phyloP scores from a whole-genome alignment of 768 basidiomycete genomes.

The Lyophyllum semitale region DNA sequence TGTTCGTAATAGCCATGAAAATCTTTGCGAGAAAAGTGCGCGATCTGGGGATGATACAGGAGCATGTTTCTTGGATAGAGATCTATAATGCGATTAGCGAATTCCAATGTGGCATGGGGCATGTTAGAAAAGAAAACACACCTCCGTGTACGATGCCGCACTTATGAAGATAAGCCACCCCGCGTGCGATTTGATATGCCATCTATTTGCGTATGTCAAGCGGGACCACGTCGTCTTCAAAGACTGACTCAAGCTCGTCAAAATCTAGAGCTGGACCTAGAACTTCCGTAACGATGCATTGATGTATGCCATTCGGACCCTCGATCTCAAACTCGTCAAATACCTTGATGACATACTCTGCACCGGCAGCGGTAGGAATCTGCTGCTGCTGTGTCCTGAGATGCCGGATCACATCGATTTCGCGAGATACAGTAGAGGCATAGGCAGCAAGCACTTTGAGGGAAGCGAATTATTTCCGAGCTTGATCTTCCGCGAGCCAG shows the following conservation, averaged over 20 bases:
- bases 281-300: constrained; percentile 15
- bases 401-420: not conserved
- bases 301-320: constrained; percentile 17
- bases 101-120: not conserved
- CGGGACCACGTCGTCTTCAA: constrained; percentile 3
- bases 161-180: not conserved
- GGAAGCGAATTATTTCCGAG: not conserved
- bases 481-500: constrained; percentile 11
- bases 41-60: not conserved
- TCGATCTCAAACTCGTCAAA: constrained; percentile 13
- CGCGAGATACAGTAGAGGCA: not conserved
- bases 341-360: constrained; percentile 1
- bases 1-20: not conserved
- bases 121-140: no score
- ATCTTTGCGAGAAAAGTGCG: not conserved
- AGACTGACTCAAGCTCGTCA: constrained; percentile 6
- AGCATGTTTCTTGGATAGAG: not conserved
- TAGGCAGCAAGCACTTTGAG: not conserved
- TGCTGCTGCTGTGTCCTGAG: not conserved
- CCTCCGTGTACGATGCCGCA: not conserved
- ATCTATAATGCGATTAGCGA: not conserved
- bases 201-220: not conserved
- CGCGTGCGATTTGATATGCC: not conserved
- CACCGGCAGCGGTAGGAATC: not conserved
- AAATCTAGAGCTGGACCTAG: constrained; percentile 7